Percentiles rank a stretch among this genome's conserved stretches.
Conservation (phyloP, 106 monocot genomes). For the Dendrobium huoshanense region DNA sequence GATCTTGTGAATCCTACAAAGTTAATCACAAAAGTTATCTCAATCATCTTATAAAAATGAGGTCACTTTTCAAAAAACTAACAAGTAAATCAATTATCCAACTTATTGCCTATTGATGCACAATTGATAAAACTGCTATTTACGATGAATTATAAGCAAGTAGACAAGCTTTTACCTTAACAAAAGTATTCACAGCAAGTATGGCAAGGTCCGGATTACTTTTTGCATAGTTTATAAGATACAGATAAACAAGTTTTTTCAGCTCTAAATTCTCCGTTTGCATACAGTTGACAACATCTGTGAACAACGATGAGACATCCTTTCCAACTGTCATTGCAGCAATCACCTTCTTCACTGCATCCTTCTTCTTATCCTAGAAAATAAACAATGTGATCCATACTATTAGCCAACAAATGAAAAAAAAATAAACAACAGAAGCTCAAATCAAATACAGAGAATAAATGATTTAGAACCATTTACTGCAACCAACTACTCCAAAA, state of each 20-base stretch:
- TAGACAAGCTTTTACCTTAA: conserved; percentile 52
- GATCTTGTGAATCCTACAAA: conserved; percentile 95
- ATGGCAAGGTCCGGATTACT: conserved; percentile 99
- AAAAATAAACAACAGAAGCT: conserved; percentile 4
- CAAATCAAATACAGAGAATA: conserved; percentile 1
- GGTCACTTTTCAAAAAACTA: not conserved
- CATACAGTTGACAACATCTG: conserved; percentile 99
- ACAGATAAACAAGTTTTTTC: conserved; percentile 98
- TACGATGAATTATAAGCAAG: not conserved
- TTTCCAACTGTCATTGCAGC: conserved; percentile 99
- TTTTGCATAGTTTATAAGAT: conserved; percentile 99
- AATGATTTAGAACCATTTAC: not conserved
- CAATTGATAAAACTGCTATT: not conserved
- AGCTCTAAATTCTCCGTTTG: conserved; percentile 98
- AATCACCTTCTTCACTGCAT: conserved; percentile 99
- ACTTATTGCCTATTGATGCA: not conserved
- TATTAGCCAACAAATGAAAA: conserved; percentile 8
- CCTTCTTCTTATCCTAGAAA: conserved; percentile 91
- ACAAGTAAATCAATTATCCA: not conserved
- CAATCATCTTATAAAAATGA: not conserved
- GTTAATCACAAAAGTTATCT: not conserved
- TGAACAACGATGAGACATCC: conserved; percentile 97
- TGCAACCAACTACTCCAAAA: not conserved
- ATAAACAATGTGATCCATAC: not conserved
- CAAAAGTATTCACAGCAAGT: conserved; percentile 99